phyloP scores from a whole-genome alignment of 2,329 filamentous ascomycete genomes.

The Passalora sequoiae region DNA sequence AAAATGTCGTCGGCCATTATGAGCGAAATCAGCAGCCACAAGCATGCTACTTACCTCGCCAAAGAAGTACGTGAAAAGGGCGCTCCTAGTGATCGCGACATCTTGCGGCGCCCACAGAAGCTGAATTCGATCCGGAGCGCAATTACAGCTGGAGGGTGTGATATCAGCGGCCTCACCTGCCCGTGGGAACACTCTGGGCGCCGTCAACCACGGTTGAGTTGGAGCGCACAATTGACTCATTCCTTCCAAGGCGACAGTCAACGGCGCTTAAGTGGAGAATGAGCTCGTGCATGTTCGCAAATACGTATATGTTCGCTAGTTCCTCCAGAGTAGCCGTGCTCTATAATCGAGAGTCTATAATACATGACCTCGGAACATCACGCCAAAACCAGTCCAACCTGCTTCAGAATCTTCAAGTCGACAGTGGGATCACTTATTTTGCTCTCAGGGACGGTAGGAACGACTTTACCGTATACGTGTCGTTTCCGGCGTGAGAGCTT shows the following conservation, averaged over 20 bases:
- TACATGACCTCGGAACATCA: no score
- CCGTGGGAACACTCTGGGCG: slow-evolving; percentile 48
- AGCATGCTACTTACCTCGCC: slow-evolving; percentile 49
- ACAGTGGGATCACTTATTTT: no score
- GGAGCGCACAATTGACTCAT: slow-evolving; percentile 70
- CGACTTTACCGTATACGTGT: no score
- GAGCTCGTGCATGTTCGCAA: slow-evolving; percentile 94
- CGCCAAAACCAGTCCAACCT: no score
- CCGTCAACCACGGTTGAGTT: slow-evolving; percentile 50
- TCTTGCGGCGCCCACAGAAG: slow-evolving; percentile 49
- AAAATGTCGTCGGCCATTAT: slow-evolving; percentile 46
- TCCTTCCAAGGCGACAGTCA: slow-evolving; percentile 85
- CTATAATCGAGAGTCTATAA: no score
- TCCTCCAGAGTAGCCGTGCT: no score
- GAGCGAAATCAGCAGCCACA: slow-evolving; percentile 49
- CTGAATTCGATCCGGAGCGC: slow-evolving; percentile 48
- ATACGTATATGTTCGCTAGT: slow-evolving; percentile 99
- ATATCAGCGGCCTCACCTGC: slow-evolving; percentile 50
- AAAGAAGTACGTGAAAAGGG: slow-evolving; percentile 47
- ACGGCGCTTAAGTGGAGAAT: slow-evolving; percentile 84
- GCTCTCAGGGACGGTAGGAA: no score
- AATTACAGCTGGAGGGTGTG: slow-evolving; percentile 48
- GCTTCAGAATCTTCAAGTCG: no score
- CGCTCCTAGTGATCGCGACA: slow-evolving; percentile 48
- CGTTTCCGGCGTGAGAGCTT: no score